Conservation (phyloP, 2,329 filamentous ascomycete genomes). For the Xylariaceae sp. region DNA sequence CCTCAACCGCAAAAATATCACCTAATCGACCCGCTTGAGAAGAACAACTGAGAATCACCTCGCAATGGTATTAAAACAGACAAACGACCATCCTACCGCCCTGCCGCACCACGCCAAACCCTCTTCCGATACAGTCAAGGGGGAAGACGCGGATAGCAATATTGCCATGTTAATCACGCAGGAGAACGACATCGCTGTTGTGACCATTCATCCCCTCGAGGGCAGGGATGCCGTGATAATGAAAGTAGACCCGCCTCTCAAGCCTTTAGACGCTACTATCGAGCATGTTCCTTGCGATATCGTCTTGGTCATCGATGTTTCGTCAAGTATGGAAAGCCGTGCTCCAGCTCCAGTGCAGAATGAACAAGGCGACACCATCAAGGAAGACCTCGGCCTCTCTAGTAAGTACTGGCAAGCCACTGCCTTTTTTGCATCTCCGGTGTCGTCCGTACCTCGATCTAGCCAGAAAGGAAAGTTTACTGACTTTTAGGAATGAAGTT, state of each 20-base stretch:
- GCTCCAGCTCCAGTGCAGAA: conserved; percentile 44
- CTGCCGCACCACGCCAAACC: background rate
- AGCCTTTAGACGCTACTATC: conserved; percentile 28
- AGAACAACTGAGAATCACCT: too few species aligned
- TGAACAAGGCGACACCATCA: conserved; percentile 32
- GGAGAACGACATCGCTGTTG: conserved; percentile 3
- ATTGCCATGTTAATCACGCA: background rate
- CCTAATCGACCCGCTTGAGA: too few species aligned
- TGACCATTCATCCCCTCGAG: conserved; percentile 39
- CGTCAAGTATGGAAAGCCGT: conserved; percentile 48
- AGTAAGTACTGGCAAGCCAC: conserved; percentile 15
- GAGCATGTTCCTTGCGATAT: conserved; percentile 54
- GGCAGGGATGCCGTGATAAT: conserved; percentile 41
- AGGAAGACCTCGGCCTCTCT: conserved; percentile 48
- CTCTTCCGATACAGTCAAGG: background rate
- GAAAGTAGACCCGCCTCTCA: conserved; percentile 43
- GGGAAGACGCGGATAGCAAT: background rate
- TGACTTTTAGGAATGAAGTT: conserved; percentile 27
- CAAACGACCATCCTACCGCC: background rate
- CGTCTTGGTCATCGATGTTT: conserved; percentile 59
- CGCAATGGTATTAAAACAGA: background rate
- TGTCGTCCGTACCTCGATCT: background rate
- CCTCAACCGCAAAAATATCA: too few species aligned
- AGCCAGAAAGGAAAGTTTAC: background rate
- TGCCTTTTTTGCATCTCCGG: background rate